phyloP scores from a whole-genome alignment of 208 protist species.

The Leishmania mexicana region DNA sequence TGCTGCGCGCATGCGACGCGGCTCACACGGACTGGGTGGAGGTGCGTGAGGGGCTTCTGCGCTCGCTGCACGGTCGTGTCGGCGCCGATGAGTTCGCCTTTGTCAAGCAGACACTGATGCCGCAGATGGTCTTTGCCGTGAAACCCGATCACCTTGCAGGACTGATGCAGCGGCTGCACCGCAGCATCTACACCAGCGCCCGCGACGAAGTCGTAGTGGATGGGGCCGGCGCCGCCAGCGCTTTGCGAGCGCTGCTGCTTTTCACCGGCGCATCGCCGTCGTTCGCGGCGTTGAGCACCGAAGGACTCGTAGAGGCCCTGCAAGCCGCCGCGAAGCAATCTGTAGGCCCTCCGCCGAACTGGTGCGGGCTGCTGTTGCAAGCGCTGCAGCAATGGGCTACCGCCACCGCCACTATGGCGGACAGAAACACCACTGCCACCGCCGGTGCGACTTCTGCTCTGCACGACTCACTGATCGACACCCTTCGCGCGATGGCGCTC shows the following conservation, averaged over 20 bases:
- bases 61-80: constrained; percentile 53
- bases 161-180: constrained; percentile 38
- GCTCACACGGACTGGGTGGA: constrained; percentile 34
- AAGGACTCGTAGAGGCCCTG: constrained; percentile 33
- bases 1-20: constrained; percentile 48
- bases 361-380: constrained; percentile 38
- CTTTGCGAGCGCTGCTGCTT: constrained; percentile 55
- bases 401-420: not conserved
- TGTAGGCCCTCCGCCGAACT: constrained; percentile 12
- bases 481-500: constrained; percentile 31
- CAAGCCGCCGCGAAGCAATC: constrained; percentile 23
- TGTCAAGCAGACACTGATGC: constrained; percentile 44
- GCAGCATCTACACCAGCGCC: constrained; percentile 27
- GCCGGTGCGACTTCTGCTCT: not conserved
- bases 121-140: constrained; percentile 48
- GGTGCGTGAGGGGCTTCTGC: constrained; percentile 40
- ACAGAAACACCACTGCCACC: not conserved
- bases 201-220: constrained; percentile 22
- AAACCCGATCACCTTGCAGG: constrained; percentile 46
- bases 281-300: constrained; percentile 20
- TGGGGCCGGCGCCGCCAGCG: constrained; percentile 29
- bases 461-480: constrained; percentile 14
- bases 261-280: constrained; percentile 37
- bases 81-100: constrained; percentile 41
- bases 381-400: constrained; percentile 36